phyloP scores from a whole-genome alignment of 1,284 basidiomycete species.

The Rhodotorula glutinis region DNA sequence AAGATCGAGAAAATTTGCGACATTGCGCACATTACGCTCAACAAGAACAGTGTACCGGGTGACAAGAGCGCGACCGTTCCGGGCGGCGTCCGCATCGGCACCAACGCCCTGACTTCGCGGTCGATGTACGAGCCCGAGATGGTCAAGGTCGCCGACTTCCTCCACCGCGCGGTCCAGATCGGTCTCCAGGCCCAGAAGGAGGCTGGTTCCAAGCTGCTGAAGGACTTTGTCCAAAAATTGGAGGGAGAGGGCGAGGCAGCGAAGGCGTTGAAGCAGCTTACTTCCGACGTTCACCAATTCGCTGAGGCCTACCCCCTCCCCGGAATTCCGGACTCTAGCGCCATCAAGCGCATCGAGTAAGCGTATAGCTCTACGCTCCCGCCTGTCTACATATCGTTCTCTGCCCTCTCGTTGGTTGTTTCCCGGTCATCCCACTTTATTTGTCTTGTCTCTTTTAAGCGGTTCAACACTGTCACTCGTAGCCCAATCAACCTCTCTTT shows the following conservation, averaged over 20 bases:
- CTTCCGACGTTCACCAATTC: constrained; percentile 72
- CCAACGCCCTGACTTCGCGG: constrained; percentile 89
- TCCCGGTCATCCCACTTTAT: not conserved
- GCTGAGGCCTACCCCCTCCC: constrained; percentile 87
- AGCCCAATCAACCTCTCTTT: not conserved
- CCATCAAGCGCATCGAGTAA: constrained; percentile 36
- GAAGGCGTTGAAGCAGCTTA: constrained; percentile 64
- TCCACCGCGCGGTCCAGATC: constrained; percentile 88
- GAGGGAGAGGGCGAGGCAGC: constrained; percentile 67
- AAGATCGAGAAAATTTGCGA: constrained; percentile 99
- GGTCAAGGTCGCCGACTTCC: constrained; percentile 88
- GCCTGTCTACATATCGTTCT: not conserved
- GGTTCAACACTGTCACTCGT: constrained; percentile 14
- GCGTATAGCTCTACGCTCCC: too few relatives aligned
- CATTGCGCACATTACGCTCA: constrained; percentile 79
- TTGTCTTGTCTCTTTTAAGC: not conserved
- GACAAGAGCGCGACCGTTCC: constrained; percentile 93
- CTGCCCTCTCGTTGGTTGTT: not conserved
- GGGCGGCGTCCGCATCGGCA: constrained; percentile 95
- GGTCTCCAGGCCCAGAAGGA: constrained; percentile 71
- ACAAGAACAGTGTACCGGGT: constrained; percentile 83
- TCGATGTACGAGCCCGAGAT: constrained; percentile 72
- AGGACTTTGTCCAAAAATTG: constrained; percentile 89
- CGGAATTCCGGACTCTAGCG: constrained; percentile 58
- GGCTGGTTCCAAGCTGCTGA: constrained; percentile 88